Base-by-base conservation (phyloP, 495 filamentous ascomycete species). In the Penicillium antarcticum region DNA sequence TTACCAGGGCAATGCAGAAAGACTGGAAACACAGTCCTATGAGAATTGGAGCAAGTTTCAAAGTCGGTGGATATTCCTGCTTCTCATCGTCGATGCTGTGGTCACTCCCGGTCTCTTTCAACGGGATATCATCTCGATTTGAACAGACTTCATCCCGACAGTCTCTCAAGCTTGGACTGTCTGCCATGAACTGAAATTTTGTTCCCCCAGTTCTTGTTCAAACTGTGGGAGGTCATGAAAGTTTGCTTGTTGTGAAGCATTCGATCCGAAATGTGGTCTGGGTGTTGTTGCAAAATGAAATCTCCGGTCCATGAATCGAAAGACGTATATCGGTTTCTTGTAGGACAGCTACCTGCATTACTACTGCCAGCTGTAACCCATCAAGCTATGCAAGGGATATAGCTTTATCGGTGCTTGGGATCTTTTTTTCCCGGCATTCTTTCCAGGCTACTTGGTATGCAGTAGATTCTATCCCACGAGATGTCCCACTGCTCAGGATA, bases 1-100 rank as follows among this genome's bases (percentile, higher is more conserved):
- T 53, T 47, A 84, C 81, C 67, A 87, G 59, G 1, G 85, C 84
- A 63, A 86, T 79, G 41, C 83, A 79, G 54, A 88, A 85, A 9
- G 87, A 77, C 9, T 80, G 80, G 18, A 87, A 69, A 53, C 76
- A 80, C 23, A 88, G 59, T 31, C 82, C 84, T 45, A 80, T 63
- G 0, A 80, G 73, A 39, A 87, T 84, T 18, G 84, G 65, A 23
- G 62, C 60, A 4, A 88, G 69, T 41, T 75, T 83, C 51, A 70
- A 66, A 14, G 59, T 62, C 2, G 59, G 63, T 1, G 81, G 83
- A 55, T 84, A 85, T 16, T 76, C 66, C 3, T 53, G 37, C 32
- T 65, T 65, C 32, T 78, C 74, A 14, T 74, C 70, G 14, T 57
- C 53, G 17, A 39, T 36, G 11, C 45, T 18, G 5, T 37, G 44